Base-by-base conservation (phyloP, 148 eudicot species). In the Diospyros kaki region DNA sequence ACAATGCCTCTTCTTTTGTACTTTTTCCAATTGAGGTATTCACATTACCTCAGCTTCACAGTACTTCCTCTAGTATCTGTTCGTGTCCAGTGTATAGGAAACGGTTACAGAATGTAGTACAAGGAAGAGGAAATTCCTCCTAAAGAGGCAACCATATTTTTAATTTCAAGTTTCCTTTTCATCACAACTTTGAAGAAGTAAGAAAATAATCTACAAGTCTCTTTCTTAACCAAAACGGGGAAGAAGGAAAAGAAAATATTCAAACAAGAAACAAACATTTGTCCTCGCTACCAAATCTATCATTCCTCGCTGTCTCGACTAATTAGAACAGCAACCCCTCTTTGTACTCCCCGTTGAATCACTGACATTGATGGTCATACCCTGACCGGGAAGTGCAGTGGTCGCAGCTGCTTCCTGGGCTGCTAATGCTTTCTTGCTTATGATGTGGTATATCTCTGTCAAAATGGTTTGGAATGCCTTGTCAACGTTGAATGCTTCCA, bases 341-440 rank as follows among this genome's bases (percentile, higher is more conserved):
- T 60, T 80, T 59, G 67, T 79, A 78, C 63, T 75, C 44, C 62
- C 81, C 4, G 86, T 74, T 41, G 78, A 18, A 72, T 83, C 86
- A n/a, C 73, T 75, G 40, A 83, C 83, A 38, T 75, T 83, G 68
- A 83, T 83, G 44, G 79, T 77, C 43, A 81, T 83, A 51, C 86
- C 86, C 72, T 77, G 84, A 75, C 86, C 84, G 7, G 86, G 86
- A 70, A 83, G 60, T 28, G 56, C 69, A 10, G 77, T 52, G 61
- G 58, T 28, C 11, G 71, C 68, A 2, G 75, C 77, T 38, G 84
- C 84, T 77, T 83, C 86, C 68, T 83, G 83, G 60, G 86, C 86
- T 55, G 86, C 86, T 75, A 83, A 72, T 40, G 84, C 86, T 62
- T 83, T 83, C 86, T 78, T 83, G 79, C 83, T 83, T 14, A 83